Conservation (phyloP, 768 basidiomycete genomes). For the Suillus plorans region DNA sequence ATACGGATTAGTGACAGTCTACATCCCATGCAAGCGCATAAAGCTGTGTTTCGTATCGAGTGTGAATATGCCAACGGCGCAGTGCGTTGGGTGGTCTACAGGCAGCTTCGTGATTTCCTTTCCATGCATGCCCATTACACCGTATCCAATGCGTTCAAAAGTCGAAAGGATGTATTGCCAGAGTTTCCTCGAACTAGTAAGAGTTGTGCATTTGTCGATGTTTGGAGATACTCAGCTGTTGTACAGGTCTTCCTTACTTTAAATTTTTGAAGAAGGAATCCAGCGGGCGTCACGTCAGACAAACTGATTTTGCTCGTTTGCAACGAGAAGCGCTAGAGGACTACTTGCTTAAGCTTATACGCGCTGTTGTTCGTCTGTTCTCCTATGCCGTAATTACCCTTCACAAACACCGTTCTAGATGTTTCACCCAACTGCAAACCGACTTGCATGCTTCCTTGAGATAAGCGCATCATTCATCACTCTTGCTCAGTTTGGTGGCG, state of each 20-base stretch:
- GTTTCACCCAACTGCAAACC: constrained; percentile 92
- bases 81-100: constrained; percentile 92
- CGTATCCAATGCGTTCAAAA: constrained; percentile 77
- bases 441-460: constrained; percentile 88
- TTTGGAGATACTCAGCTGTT: constrained; percentile 1
- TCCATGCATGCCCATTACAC: constrained; percentile 88
- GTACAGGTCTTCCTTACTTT: constrained; percentile 81
- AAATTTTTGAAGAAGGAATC: constrained; percentile 76
- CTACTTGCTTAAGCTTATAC: constrained; percentile 85
- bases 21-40: constrained; percentile 72
- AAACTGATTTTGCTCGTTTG: constrained; percentile 74
- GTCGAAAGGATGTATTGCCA: constrained; percentile 74
- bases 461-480: constrained; percentile 83
- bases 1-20: constrained; percentile 86
- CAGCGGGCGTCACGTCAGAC: constrained; percentile 50
- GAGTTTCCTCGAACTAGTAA: constrained; percentile 87
- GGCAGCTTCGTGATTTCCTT: constrained; percentile 89
- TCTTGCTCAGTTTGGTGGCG: constrained; percentile 77
- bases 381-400: constrained; percentile 5
- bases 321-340: constrained; percentile 84
- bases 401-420: constrained; percentile 51
- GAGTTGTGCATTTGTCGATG: constrained; percentile 14
- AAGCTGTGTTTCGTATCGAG: constrained; percentile 87
- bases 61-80: constrained; percentile 96
- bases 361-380: constrained; percentile 69